These are phyloP conservation scores for Pestalotiopsis sp. DNA, from an alignment of 2,329 filamentous ascomycete species.

Conservation along the genomic window DNA sequence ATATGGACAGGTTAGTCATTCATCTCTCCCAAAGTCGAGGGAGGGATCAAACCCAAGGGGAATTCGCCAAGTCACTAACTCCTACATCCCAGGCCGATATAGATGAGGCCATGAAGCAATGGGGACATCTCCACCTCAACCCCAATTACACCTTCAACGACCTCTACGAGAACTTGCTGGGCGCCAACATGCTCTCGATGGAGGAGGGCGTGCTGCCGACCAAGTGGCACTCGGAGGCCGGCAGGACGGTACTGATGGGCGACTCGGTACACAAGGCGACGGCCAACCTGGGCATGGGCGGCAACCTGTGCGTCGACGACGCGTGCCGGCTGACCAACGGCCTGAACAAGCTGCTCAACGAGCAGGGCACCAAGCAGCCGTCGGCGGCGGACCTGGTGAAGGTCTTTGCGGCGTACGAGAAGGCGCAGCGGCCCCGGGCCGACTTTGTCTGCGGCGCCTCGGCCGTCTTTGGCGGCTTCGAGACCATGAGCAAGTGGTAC, in stretches of 20 bases:
- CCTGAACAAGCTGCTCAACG: neutral
- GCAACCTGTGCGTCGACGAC: conserved; percentile 10
- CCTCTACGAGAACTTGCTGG: neutral
- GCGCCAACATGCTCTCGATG: conserved; percentile 1
- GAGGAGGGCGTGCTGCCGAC: conserved; percentile 8
- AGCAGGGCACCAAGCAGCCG: neutral
- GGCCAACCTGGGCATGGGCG: conserved; percentile 8
- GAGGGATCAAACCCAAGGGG: neutral
- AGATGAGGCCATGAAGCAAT: conserved; percentile 7
- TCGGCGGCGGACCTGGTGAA: neutral
- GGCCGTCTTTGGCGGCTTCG: conserved; percentile 6
- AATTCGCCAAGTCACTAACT: neutral
- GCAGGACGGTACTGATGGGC: neutral
- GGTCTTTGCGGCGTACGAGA: neutral
- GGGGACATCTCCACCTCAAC: conserved; percentile 1
- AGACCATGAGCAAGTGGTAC: conserved; percentile 10
- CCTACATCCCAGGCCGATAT: neutral
- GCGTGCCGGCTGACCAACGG: conserved; percentile 4
- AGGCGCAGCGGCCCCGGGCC: neutral
- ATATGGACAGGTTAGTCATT: conserved; percentile 1
- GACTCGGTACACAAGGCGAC: conserved; percentile 9
- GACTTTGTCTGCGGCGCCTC: conserved; percentile 2
- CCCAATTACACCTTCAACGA: conserved; percentile 8
- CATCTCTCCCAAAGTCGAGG: neutral
- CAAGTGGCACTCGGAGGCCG: conserved; percentile 1